Conservation (phyloP, 768 basidiomycete genomes). For the Pholiota microspora region DNA sequence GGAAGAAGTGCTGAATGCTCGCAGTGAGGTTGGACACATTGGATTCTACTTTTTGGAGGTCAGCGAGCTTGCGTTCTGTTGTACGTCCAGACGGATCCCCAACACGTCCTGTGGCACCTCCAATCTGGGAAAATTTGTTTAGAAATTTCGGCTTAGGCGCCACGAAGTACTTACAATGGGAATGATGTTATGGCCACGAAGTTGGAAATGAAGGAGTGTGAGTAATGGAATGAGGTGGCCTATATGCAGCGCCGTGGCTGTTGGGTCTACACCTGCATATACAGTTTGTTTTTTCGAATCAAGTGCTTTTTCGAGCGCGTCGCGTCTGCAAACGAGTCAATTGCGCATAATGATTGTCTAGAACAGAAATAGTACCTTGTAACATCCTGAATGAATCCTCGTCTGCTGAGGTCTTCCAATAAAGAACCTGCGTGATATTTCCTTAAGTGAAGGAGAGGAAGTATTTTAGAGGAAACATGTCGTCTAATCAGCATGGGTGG, state of each 20-base stretch:
- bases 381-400: slow-evolving; percentile 48
- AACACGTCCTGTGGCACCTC: slow-evolving; percentile 93
- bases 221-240: slow-evolving; percentile 92
- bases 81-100: slow-evolving; percentile 94
- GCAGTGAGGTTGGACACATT: slow-evolving; percentile 66
- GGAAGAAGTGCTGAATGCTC: slow-evolving; percentile 74
- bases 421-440: slow-evolving; percentile 21
- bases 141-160: background rate
- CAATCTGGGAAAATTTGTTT: slow-evolving; percentile 59
- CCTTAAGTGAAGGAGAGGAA: slow-evolving; percentile 1
- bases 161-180: slow-evolving; percentile 63
- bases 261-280: slow-evolving; percentile 93
- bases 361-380: slow-evolving; percentile 32
- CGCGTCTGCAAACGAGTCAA: slow-evolving; percentile 30
- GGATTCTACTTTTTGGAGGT: slow-evolving; percentile 51
- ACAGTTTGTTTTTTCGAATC: slow-evolving; percentile 46
- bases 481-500: slow-evolving; percentile 20
- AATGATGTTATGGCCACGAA: slow-evolving; percentile 80
- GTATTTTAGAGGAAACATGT: slow-evolving; percentile 5
- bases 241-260: slow-evolving; percentile 85
- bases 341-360: background rate
- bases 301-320: slow-evolving; percentile 38
- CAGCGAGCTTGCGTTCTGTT: slow-evolving; percentile 73
- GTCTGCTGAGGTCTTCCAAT: slow-evolving; percentile 40
- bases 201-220: slow-evolving; percentile 82